These are phyloP conservation scores for Aquilaria malaccensis DNA, from an alignment of 345 rosid species.

Conservation along the genomic window DNA sequence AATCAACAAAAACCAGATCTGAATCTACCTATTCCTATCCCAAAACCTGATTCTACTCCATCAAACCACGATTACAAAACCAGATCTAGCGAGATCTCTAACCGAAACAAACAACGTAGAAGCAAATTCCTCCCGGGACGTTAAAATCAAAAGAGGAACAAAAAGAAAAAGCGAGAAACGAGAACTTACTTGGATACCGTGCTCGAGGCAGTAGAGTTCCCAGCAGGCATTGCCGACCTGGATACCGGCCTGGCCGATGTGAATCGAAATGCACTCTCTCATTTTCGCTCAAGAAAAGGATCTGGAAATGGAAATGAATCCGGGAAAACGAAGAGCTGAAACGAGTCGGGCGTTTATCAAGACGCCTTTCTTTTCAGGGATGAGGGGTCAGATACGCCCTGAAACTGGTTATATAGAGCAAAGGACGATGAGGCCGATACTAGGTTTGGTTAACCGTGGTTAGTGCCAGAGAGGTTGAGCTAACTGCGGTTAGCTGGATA, in stretches of 20 bases:
- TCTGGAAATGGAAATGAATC: background rate
- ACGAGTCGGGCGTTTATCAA: conserved; percentile 37
- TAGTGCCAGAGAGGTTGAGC: background rate
- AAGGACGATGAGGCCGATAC: background rate
- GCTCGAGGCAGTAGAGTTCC: conserved; percentile 52
- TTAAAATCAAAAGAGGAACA: background rate
- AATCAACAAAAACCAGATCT: background rate
- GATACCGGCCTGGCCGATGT: conserved; percentile 57
- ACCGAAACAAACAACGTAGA: background rate
- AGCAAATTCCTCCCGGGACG: background rate
- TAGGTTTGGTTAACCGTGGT: background rate
- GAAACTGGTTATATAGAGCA: background rate
- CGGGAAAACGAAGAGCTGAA: background rate
- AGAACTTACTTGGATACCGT: conserved; percentile 37
- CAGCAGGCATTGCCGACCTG: conserved; percentile 62
- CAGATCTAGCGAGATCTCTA: too few relatives aligned
- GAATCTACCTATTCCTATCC: background rate
- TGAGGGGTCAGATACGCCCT: background rate
- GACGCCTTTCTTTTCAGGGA: conserved; percentile 31
- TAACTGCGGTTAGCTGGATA: conserved; percentile 17
- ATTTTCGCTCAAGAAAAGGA: conserved; percentile 12
- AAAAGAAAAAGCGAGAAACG: background rate
- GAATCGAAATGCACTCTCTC: conserved; percentile 56
- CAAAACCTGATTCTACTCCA: too few relatives aligned
- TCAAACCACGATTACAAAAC: too few relatives aligned